phyloP scores from a whole-genome alignment of 2,329 filamentous ascomycete species.

The Scedosporium dehoogii region DNA sequence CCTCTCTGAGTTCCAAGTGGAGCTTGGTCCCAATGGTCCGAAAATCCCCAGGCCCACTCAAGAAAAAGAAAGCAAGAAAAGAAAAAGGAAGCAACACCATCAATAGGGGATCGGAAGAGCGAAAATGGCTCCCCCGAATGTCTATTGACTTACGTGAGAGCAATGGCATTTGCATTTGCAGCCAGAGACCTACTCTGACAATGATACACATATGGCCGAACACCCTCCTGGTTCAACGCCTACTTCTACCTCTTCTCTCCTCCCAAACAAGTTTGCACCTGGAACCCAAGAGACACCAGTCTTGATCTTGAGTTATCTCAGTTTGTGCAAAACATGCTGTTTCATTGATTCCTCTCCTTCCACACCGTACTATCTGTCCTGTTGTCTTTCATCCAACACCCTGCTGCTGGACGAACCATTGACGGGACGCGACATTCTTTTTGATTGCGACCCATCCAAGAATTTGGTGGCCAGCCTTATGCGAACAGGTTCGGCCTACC shows the following conservation, averaged over 20 bases:
- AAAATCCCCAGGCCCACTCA: neutral
- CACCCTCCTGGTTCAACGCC: neutral
- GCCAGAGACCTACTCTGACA: neutral
- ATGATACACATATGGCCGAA: neutral
- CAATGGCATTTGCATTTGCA: neutral
- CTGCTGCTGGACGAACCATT: neutral
- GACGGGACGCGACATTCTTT: neutral
- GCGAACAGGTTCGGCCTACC: conserved; percentile 36
- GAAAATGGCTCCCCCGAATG: neutral
- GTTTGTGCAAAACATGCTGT: neutral
- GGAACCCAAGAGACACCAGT: neutral
- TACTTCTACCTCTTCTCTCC: neutral
- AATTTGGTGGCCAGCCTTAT: conserved; percentile 9
- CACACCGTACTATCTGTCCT: neutral
- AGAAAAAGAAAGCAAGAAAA: neutral
- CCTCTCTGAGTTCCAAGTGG: neutral
- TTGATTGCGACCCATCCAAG: conserved; percentile 10
- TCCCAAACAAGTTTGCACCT: neutral
- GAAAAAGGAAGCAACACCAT: neutral
- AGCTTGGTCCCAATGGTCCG: neutral
- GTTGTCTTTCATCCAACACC: conserved; percentile 1
- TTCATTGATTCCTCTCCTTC: conserved; percentile 1
- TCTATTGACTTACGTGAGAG: neutral
- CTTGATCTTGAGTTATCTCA: neutral
- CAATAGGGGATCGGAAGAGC: neutral